A percentile compares a stretch with the other conserved stretches of the same genome.
Evolutionary conservation across 1,284 basidiomycete species (phyloP).

Genomic region (Apiotrichum siamense): DNA sequence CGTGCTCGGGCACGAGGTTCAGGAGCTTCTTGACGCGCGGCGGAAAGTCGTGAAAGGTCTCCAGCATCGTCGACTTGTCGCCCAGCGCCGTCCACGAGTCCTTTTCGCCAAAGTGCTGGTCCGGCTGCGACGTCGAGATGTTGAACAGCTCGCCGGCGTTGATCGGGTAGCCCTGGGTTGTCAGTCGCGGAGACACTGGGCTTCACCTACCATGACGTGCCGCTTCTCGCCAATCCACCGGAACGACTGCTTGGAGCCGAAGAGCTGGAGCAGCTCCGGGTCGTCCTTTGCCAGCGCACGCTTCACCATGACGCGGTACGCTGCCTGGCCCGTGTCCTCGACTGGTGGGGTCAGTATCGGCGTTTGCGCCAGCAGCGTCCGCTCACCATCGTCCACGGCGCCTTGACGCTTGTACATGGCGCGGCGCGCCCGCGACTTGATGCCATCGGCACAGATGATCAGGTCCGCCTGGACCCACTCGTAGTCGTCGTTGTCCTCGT

Average conservation of each 20-base stretch:
- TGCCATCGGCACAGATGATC: slow-evolving; percentile 41
- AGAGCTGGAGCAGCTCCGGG: slow-evolving; percentile 38
- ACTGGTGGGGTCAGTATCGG: slow-evolving; percentile 12
- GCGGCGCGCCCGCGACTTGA: slow-evolving; percentile 35
- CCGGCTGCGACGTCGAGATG: slow-evolving; percentile 44
- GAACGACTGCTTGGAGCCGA: slow-evolving; percentile 32
- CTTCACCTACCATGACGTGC: slow-evolving; percentile 39
- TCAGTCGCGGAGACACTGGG: neutral
- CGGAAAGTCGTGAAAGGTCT: slow-evolving; percentile 38
- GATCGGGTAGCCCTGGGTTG: slow-evolving; percentile 40
- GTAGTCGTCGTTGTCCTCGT: slow-evolving; percentile 16
- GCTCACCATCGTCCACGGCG: slow-evolving; percentile 27
- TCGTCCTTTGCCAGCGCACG: slow-evolving; percentile 32
- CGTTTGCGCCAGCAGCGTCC: neutral
- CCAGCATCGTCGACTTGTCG: slow-evolving; percentile 37
- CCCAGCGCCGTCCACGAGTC: slow-evolving; percentile 43
- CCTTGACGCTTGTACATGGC: slow-evolving; percentile 34
- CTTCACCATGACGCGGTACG: slow-evolving; percentile 43
- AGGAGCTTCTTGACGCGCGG: slow-evolving; percentile 40
- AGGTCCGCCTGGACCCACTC: slow-evolving; percentile 40
- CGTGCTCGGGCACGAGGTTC: slow-evolving; percentile 33
- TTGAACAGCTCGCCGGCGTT: slow-evolving; percentile 39
- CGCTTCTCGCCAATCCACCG: slow-evolving; percentile 45
- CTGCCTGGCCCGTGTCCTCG: slow-evolving; percentile 45
- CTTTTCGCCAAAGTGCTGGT: slow-evolving; percentile 33